Conservation (phyloP, 1,139 yeast genomes). For the Yamadazyma kanchanaburiensis region DNA sequence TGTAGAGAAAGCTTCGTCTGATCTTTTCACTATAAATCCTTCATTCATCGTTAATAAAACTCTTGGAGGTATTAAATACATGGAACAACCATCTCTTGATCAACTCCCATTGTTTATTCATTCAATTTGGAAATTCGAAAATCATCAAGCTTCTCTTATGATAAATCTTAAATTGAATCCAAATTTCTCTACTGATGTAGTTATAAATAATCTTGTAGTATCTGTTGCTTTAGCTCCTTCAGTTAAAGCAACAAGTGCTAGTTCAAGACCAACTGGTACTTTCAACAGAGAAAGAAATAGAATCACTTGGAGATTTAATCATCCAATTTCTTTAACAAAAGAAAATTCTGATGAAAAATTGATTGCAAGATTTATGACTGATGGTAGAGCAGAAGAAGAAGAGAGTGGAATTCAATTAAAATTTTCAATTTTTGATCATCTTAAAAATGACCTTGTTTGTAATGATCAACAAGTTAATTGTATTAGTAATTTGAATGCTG, state of each 20-base stretch:
- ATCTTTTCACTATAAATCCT: conserved; percentile 29
- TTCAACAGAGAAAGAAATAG: conserved; percentile 81
- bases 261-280: conserved; percentile 87
- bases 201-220: conserved; percentile 61
- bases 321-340: conserved; percentile 42
- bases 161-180: conserved; percentile 64
- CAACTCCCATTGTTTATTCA: conserved; percentile 68
- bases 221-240: conserved; percentile 53
- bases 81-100: conserved; percentile 25
- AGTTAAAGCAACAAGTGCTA: conserved; percentile 62
- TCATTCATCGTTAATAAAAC: conserved; percentile 50
- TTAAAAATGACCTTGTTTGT: conserved; percentile 6
- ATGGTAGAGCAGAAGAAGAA: conserved; percentile 59
- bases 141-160: conserved; percentile 80
- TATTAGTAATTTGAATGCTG: conserved; percentile 14
- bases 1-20: conserved; percentile 30
- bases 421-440: conserved; percentile 40
- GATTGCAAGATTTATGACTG: conserved; percentile 70
- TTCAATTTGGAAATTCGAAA: conserved; percentile 89
- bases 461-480: conserved; percentile 10
- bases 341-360: conserved; percentile 49
- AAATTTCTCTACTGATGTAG: conserved; percentile 36
- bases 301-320: conserved; percentile 74
- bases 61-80: conserved; percentile 72
- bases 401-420: conserved; percentile 69